phyloP scores from a whole-genome alignment of 2,329 filamentous ascomycete species.

The Ophiocordyceps sinensis region DNA sequence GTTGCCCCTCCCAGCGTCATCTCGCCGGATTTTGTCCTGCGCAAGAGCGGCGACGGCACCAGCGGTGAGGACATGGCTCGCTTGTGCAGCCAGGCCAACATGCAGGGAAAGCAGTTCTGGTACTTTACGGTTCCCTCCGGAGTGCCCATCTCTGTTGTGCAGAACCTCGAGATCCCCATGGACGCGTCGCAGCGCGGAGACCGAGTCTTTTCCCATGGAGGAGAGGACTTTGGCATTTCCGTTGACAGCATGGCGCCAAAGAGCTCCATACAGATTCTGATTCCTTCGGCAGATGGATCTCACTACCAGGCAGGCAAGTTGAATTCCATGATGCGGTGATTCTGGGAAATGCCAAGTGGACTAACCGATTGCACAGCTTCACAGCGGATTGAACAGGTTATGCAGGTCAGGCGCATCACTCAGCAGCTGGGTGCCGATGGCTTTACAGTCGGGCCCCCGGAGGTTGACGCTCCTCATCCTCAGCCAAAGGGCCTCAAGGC shows the following conservation, averaged over 20 bases:
- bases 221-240: slow-evolving; percentile 46
- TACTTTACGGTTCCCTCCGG: slow-evolving; percentile 62
- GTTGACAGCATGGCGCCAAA: slow-evolving; percentile 36
- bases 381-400: slow-evolving; percentile 38
- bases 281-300: slow-evolving; percentile 40
- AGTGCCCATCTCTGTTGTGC: slow-evolving; percentile 52
- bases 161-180: slow-evolving; percentile 46
- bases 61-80: slow-evolving; percentile 32
- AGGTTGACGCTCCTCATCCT: slow-evolving; percentile 38
- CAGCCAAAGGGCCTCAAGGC: slow-evolving; percentile 55
- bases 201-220: slow-evolving; percentile 46
- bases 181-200: slow-evolving; percentile 37
- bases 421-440: slow-evolving; percentile 34
- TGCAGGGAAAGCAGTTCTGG: slow-evolving; percentile 63
- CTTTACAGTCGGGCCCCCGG: slow-evolving; percentile 22
- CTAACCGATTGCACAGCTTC: slow-evolving; percentile 10
- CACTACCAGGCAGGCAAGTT: slow-evolving; percentile 39
- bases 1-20: slow-evolving; percentile 30
- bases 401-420: slow-evolving; percentile 52
- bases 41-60: slow-evolving; percentile 26
- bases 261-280: slow-evolving; percentile 41
- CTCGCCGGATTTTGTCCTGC: slow-evolving; percentile 37
- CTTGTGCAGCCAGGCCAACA: slow-evolving; percentile 41
- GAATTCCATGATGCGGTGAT: no score
- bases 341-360: no score